Evolutionary conservation across 2,329 filamentous ascomycete species (phyloP), one percentile per base, ranked within the genome.

Genomic region (Paraphoma chrysanthemicola): DNA sequence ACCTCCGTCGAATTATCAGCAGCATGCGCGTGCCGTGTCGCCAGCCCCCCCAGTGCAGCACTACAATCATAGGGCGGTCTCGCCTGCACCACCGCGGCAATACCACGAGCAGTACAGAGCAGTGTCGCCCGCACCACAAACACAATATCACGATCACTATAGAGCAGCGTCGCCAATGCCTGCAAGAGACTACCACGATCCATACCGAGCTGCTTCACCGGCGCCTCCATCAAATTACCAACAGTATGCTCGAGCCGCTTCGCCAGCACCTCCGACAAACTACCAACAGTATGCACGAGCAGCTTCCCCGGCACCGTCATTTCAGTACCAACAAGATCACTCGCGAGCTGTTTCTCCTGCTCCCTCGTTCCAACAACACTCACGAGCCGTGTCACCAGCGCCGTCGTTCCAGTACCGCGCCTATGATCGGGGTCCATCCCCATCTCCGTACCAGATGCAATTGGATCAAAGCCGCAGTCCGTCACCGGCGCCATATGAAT

Each of bases 361-460:
- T 18, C 72, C 73, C 6, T 70, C 69, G 11, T 71, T 72, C 23
- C 64, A 64, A 17, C 52, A 65, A 29, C 60, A 67, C 44, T 69
- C 70, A 5, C 67, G 72, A 17, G 70, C 60, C 33, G 48, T 56
- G 1, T 76, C 73, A 12, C 73, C 73, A 23, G 70, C 71, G 18
- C 74, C 75, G 7, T 73, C 70, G 17, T 70, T 66, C 62, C 76
- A 75, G 18, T 75, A 75, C 44, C 68, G 67, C 39, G 65, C 70
- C 42, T 70, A 74, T 46, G 77, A 78, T 48, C 72, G 78, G 55
- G 77, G 73, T 1, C 71, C 77, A 29, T 81, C 80, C 11, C 77
- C 78, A 10, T 76, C 75, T 23, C 74, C 74, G 11, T 73, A 71
- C 43, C 66, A 62, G 62, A 73, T 66, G 33, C 64, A 69, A 16